Evolutionary conservation across 192 early-diverging fungal species (phyloP).

Genomic region (Coemansia sp.): DNA sequence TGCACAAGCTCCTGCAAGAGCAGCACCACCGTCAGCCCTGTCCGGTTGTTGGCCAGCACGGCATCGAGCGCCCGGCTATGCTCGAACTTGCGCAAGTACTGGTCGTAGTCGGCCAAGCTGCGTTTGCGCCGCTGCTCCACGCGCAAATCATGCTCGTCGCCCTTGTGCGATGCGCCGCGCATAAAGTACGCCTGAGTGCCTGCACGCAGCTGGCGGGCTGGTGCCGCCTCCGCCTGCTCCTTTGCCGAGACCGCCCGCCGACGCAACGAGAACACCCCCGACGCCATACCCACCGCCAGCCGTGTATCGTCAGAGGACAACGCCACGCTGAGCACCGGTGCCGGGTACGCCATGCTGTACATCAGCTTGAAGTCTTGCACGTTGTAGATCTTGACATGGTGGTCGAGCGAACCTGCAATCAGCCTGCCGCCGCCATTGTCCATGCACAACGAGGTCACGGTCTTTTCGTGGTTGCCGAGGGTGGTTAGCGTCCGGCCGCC

Average conservation of each 20-base stretch:
- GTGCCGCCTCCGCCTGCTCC: slow-evolving; percentile 54
- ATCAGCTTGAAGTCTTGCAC: slow-evolving; percentile 83
- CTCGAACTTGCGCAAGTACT: slow-evolving; percentile 78
- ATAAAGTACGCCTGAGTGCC: slow-evolving; percentile 73
- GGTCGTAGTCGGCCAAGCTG: slow-evolving; percentile 76
- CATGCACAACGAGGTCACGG: slow-evolving; percentile 84
- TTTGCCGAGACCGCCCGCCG: slow-evolving; percentile 75
- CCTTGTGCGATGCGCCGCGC: slow-evolving; percentile 59
- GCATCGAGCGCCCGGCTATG: slow-evolving; percentile 89
- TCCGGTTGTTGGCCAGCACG: slow-evolving; percentile 64
- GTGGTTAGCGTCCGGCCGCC: slow-evolving; percentile 74
- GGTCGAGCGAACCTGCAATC: slow-evolving; percentile 89
- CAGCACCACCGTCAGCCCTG: slow-evolving; percentile 64
- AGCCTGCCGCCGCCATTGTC: slow-evolving; percentile 74
- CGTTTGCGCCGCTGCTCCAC: slow-evolving; percentile 66
- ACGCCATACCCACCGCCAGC: slow-evolving; percentile 89
- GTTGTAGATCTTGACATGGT: slow-evolving; percentile 94
- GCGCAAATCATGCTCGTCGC: slow-evolving; percentile 67
- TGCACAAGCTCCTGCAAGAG: slow-evolving; percentile 89
- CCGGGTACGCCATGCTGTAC: slow-evolving; percentile 84
- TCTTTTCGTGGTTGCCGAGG: slow-evolving; percentile 94
- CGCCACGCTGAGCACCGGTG: slow-evolving; percentile 86
- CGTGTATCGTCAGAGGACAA: slow-evolving; percentile 88
- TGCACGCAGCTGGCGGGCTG: slow-evolving; percentile 40
- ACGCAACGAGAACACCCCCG: slow-evolving; percentile 82